These are phyloP conservation scores for Monosporascus sp. DNA, from an alignment of 2,329 filamentous ascomycete species.

Conservation along the genomic window DNA sequence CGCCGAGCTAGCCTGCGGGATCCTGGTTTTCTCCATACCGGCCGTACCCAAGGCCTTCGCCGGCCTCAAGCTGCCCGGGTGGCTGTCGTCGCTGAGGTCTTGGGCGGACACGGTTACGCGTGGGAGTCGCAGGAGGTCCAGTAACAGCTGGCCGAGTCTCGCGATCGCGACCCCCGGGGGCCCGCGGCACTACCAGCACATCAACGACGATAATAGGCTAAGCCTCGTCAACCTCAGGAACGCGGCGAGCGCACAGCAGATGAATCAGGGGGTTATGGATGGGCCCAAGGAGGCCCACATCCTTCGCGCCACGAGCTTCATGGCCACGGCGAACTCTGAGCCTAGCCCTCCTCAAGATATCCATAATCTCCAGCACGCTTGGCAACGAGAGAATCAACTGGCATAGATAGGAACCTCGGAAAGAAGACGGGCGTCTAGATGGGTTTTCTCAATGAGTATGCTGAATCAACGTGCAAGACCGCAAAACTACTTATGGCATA, in stretches of 20 bases:
- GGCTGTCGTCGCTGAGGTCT: not conserved
- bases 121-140: not conserved
- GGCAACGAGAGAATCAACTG: no score
- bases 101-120: not conserved
- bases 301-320: no score
- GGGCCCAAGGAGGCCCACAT: no score
- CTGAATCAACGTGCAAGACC: no score
- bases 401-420: no score
- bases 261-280: no score
- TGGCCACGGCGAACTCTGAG: no score
- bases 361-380: no score
- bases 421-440: no score
- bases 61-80: not conserved
- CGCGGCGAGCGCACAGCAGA: not conserved
- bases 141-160: not conserved
- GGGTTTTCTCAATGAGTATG: no score
- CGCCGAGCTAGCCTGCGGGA: slow-evolving; percentile 9
- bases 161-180: not conserved
- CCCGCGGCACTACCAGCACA: not conserved
- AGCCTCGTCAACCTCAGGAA: not conserved
- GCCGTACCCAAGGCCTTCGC: slow-evolving; percentile 1
- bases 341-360: no score
- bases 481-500: no score
- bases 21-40: slow-evolving; percentile 7
- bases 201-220: not conserved